These are phyloP conservation scores for Orbilia ellipsospora DNA, from an alignment of 2,329 filamentous ascomycete genomes.

Conservation along the genomic window DNA sequence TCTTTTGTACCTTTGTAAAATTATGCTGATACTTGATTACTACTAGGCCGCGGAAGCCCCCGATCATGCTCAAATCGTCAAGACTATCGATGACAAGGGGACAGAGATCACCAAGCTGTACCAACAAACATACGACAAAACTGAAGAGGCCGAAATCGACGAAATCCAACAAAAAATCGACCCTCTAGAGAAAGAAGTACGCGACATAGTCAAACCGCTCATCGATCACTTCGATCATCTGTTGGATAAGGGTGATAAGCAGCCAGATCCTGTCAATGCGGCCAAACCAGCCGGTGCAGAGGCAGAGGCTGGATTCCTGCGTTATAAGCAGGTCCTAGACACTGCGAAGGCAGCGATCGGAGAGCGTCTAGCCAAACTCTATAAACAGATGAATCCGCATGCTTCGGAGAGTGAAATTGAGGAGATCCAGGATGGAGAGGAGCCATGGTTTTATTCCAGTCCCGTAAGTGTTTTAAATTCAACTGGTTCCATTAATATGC, in stretches of 20 bases:
- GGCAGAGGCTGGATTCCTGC: not conserved
- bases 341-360: not conserved
- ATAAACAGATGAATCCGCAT: conserved; percentile 24
- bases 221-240: not conserved
- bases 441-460: conserved; percentile 21
- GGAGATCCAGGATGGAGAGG: conserved; percentile 16
- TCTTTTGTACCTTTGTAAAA: not conserved
- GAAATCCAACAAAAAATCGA: not conserved
- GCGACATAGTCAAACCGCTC: not conserved
- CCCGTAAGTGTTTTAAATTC: conserved; percentile 4
- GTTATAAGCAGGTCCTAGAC: conserved; percentile 1
- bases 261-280: not conserved
- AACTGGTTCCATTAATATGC: no score
- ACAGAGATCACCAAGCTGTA: conserved; percentile 7
- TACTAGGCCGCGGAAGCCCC: not conserved
- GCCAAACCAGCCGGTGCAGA: conserved; percentile 3
- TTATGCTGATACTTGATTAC: not conserved
- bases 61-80: not conserved
- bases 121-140: conserved; percentile 1
- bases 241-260: not conserved
- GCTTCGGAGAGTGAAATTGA: conserved; percentile 9
- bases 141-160: conserved; percentile 20
- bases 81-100: not conserved
- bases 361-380: not conserved
- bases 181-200: not conserved